Evolutionary conservation across 2,329 filamentous ascomycete species (phyloP), one percentile per base, ranked within the genome.

Genomic region (Colletotrichum brevisporum): DNA sequence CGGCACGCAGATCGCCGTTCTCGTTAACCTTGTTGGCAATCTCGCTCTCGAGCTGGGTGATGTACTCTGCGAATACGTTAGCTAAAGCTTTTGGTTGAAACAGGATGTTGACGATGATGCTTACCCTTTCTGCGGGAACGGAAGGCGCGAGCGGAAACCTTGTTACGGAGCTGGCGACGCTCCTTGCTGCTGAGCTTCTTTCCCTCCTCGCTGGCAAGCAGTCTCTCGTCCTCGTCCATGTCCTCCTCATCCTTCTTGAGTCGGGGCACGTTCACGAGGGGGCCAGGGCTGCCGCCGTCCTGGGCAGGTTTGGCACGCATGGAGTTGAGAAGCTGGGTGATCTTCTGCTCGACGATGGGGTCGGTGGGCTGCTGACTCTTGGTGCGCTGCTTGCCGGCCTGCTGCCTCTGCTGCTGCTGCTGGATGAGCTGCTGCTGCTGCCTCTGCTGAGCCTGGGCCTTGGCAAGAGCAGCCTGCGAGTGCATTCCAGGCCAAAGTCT

Each of bases 131-230:
- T 92, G 75, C 96, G 88, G n/a, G 95, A 98, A 65, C 96, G 92
- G 90, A 99, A 99, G 59, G 95, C 95, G 74, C 96, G 94, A 71
- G 96, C 96, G 50, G 96, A 99, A 5, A 99, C 96, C 84, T 99
- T 99, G 88, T 99, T 99, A 72, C 96, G 90, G n/a, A 99, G 88
- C 82, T 98, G 96, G 74, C 96, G 91, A 70, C 96, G 91, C 83
- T 98, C 95, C 84, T 98, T 98, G 86, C 94, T 97, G 82, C 91
- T 96, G n/a, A 99, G 88, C 85, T 98, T 98, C 91, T 99, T 99
- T 76, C 95, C 96, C 83, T 98, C 95, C 76, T 99, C 96, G 70
- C 94, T 98, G n/a, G 94, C 94, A 24, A 98, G 86, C 10, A 98
- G 86, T 73, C 94, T 89, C 86, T 98, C 96, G 75, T 98, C 96